A percentile compares a stretch with the other conserved stretches of the same genome.
Conservation (phyloP, 495 filamentous ascomycete species). For the Xylaria longipes region DNA sequence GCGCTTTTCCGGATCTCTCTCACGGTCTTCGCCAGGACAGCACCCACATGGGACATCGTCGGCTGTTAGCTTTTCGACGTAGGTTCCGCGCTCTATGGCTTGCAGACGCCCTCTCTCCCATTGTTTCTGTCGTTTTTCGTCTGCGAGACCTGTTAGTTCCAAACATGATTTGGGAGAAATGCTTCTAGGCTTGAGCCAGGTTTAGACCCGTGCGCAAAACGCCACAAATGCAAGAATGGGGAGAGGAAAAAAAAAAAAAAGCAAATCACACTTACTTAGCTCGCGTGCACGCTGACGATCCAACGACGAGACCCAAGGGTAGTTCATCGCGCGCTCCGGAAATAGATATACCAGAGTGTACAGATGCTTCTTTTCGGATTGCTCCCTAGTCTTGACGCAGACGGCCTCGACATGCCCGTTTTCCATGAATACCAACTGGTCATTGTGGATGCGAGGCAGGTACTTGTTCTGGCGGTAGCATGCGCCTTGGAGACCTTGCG, state of each 20-base stretch:
- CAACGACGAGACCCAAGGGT: conserved; percentile 45
- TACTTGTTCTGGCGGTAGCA: conserved; percentile 47
- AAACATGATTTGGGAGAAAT: neutral
- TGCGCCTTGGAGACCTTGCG: conserved; percentile 43
- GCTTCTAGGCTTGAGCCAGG: neutral
- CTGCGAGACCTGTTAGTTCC: conserved; percentile 26
- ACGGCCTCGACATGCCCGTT: conserved; percentile 32
- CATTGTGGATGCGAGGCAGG: conserved; percentile 34
- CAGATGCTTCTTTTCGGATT: conserved; percentile 32
- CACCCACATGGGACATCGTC: conserved; percentile 30
- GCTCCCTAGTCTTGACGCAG: conserved; percentile 22
- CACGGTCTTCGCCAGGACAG: conserved; percentile 34
- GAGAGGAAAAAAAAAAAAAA: neutral
- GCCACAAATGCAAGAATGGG: neutral
- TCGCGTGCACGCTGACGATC: conserved; percentile 35
- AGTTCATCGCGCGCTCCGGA: conserved; percentile 48
- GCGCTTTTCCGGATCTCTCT: conserved; percentile 24
- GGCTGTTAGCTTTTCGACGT: conserved; percentile 26
- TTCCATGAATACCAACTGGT: conserved; percentile 34
- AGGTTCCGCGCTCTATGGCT: conserved; percentile 25
- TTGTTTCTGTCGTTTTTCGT: conserved; percentile 30
- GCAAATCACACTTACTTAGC: conserved; percentile 41
- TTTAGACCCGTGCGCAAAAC: neutral
- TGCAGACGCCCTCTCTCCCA: conserved; percentile 15
- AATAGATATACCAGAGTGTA: conserved; percentile 43